phyloP scores from a whole-genome alignment of 176 grass and related monocot species.

The Otatea glauca region DNA sequence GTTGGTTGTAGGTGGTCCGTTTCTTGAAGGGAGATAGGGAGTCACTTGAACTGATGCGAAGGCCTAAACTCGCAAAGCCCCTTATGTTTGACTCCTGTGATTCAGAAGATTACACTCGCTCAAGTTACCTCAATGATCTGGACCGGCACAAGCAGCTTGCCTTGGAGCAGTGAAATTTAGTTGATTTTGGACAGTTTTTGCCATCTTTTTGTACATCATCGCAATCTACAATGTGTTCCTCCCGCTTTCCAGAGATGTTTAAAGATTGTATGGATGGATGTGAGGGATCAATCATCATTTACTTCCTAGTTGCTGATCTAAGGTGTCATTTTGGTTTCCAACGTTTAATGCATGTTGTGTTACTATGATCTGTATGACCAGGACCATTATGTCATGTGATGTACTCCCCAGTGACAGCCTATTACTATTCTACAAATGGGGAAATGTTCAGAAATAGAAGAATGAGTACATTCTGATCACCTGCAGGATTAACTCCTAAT shows the following conservation, averaged over 20 bases:
- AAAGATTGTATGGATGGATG: slow-evolving; percentile 50
- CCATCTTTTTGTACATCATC: slow-evolving; percentile 55
- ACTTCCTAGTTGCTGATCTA: slow-evolving; percentile 37
- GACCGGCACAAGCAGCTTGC: slow-evolving; percentile 95
- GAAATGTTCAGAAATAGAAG: slow-evolving; percentile 5
- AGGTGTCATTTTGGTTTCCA: slow-evolving; percentile 43
- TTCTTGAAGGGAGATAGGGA: slow-evolving; percentile 70
- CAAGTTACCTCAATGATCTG: slow-evolving; percentile 87
- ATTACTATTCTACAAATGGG: neutral
- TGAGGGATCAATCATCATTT: slow-evolving; percentile 50
- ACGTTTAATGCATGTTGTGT: neutral
- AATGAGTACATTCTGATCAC: slow-evolving; percentile 15
- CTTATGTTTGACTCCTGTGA: slow-evolving; percentile 73
- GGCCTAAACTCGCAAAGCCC: slow-evolving; percentile 53
- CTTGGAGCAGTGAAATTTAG: slow-evolving; percentile 70
- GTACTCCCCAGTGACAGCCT: slow-evolving; percentile 2
- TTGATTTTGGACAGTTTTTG: slow-evolving; percentile 24
- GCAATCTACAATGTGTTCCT: slow-evolving; percentile 42
- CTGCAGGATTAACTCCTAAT: neutral
- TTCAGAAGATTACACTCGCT: slow-evolving; percentile 86
- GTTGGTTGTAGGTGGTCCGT: slow-evolving; percentile 59
- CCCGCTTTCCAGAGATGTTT: slow-evolving; percentile 46
- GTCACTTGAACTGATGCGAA: slow-evolving; percentile 59
- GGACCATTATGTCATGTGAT: slow-evolving; percentile 2
- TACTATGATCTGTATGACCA: slow-evolving; percentile 16